phyloP scores from a whole-genome alignment of 2,329 filamentous ascomycete species.

The Sphaerulina musiva region DNA sequence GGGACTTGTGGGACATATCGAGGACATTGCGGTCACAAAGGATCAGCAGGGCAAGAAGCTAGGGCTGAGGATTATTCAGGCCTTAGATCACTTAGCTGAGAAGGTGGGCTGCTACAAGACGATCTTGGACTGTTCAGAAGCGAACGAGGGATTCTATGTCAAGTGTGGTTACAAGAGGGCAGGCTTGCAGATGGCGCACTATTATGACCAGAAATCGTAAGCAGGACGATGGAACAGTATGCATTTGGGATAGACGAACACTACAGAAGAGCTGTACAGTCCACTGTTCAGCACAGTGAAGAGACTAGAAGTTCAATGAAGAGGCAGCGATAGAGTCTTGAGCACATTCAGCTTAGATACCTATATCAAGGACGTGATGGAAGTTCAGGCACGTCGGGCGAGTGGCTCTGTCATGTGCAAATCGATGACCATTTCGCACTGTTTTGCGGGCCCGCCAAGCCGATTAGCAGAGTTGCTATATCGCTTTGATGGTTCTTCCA shows the following conservation, averaged over 20 bases:
- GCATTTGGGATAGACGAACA: neutral
- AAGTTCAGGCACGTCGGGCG: neutral
- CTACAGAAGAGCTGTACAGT: neutral
- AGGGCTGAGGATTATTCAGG: constrained; percentile 85
- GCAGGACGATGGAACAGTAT: neutral
- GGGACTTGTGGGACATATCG: constrained; percentile 85
- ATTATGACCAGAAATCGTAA: constrained; percentile 48
- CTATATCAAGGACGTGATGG: neutral
- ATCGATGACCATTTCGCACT: neutral
- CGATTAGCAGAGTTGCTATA: neutral
- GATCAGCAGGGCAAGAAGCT: constrained; percentile 97
- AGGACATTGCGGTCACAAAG: constrained; percentile 92
- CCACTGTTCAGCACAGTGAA: neutral
- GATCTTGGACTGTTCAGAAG: constrained; percentile 92
- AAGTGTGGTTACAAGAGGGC: constrained; percentile 94
- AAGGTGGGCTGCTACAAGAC: constrained; percentile 93
- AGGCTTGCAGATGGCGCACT: constrained; percentile 94
- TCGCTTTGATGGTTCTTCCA: neutral
- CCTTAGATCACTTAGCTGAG: constrained; percentile 79
- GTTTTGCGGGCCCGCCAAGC: neutral
- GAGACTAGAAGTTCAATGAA: neutral
- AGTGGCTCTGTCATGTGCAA: neutral
- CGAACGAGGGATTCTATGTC: constrained; percentile 95
- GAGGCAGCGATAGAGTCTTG: neutral
- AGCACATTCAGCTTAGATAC: neutral